phyloP scores from a whole-genome alignment of 164 flowering plant genomes.

The Aristolochia fimbriata region DNA sequence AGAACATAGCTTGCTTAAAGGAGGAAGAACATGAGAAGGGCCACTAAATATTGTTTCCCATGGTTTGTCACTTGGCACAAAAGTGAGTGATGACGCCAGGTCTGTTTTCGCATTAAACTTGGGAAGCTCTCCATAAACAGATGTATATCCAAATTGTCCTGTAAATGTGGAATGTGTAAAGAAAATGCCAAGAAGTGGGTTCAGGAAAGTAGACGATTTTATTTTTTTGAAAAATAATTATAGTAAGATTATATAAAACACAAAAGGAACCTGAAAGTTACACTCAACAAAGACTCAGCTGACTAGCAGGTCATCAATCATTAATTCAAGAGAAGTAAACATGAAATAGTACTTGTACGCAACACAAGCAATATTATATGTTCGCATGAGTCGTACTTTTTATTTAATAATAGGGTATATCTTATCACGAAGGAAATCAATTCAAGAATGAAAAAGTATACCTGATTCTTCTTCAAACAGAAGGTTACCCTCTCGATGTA shows the following conservation, averaged over 20 bases:
- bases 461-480: slow-evolving; percentile 61
- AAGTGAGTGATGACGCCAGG: slow-evolving; percentile 16
- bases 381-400: background rate
- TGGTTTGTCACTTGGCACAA: slow-evolving; percentile 44
- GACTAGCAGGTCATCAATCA: no score
- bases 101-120: slow-evolving; percentile 21
- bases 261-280: no score
- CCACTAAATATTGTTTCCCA: slow-evolving; percentile 87
- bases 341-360: no score
- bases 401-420: no score
- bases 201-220: no score
- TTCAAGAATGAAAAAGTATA: slow-evolving; percentile 7
- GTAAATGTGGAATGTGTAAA: slow-evolving; percentile 2
- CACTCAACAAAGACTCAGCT: no score
- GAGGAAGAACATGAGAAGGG: slow-evolving; percentile 73
- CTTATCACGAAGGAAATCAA: background rate
- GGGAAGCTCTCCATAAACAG: slow-evolving; percentile 72
- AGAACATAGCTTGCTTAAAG: slow-evolving; percentile 68
- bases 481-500: slow-evolving; percentile 9
- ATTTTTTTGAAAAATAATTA: no score
- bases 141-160: slow-evolving; percentile 55
- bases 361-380: background rate
- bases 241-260: no score
- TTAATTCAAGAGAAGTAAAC: no score
- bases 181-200: background rate